Evolutionary conservation across 768 basidiomycete species (phyloP).

Genomic region (Candolleomyces efflorescens): DNA sequence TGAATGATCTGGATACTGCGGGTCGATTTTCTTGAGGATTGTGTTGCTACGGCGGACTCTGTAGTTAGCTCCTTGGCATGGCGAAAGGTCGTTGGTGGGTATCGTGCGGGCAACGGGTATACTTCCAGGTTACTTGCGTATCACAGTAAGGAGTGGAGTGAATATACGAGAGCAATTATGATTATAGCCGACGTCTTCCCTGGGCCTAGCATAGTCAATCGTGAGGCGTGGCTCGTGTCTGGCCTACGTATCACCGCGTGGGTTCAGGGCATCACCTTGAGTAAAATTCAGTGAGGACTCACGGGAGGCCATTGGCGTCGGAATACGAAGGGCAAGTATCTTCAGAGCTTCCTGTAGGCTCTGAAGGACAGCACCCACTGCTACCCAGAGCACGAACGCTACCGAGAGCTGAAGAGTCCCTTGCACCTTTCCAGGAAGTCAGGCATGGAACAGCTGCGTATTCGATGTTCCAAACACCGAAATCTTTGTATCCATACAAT

Average conservation of each 20-base stretch:
- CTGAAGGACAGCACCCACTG: constrained; percentile 67
- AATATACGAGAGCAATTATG: too few relatives aligned
- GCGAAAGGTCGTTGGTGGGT: too few relatives aligned
- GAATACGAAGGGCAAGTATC: constrained; percentile 70
- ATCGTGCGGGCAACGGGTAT: too few relatives aligned
- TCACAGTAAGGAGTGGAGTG: too few relatives aligned
- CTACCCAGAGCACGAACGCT: constrained; percentile 54
- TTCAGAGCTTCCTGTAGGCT: constrained; percentile 54
- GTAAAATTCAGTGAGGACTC: constrained; percentile 22
- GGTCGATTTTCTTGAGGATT: too few relatives aligned
- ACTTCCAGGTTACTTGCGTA: too few relatives aligned
- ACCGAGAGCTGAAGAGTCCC: constrained; percentile 58
- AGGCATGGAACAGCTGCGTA: constrained; percentile 64
- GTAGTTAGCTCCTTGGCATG: too few relatives aligned
- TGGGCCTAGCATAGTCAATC: not conserved
- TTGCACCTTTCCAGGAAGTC: constrained; percentile 59
- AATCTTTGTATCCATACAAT: constrained; percentile 72
- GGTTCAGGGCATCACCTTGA: not conserved
- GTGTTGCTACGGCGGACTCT: too few relatives aligned
- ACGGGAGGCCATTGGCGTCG: constrained; percentile 62
- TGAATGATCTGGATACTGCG: not conserved
- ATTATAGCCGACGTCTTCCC: too few relatives aligned
- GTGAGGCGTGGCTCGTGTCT: constrained; percentile 20
- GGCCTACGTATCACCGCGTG: constrained; percentile 25
- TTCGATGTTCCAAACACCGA: constrained; percentile 82